Evolutionary conservation across 352 stramenopile genomes (phyloP), one percentile per base, ranked within the genome.

Genomic region (Phytophthora fragariaefolia): DNA sequence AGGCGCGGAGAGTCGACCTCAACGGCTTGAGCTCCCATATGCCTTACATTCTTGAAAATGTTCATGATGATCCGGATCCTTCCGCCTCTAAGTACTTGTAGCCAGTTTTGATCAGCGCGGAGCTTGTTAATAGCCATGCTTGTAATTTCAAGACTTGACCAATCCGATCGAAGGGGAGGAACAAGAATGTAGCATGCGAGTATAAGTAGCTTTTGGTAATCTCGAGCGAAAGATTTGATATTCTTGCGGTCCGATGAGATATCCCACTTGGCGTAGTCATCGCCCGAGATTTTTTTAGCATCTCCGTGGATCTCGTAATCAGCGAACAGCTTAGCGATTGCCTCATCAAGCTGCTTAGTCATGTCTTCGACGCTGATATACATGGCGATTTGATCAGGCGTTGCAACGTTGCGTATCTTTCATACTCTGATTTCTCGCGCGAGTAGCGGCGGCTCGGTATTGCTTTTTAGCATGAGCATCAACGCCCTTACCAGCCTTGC

Each of bases 1-100:
- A 53, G 46, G 4, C 22, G 7, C 2, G 12, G 23, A 13, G 10
- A 22, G 3, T 53, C 46, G 20, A 53, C 26, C 22, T 53, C 46
- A 6, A 53, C 30, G 30, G 8, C 30, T 36, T 36, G 30, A 36
- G 30, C 13, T 12, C 13, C 30, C 23, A 52, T 52, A 36, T 30
- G 26, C 46, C 36, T 52, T 3, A 36, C 46, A 36, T 52, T 52
- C 15, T 52, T 52, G 22, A 36, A 52, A 8, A 36, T 32, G 23
- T 52, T 52, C 46, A 52, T 52, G 22, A 34, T 34, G 23, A 52
- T 52, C 1, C 46, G 46, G 22, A 52, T 52, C 4, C 23, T 6
- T 18, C 46, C 46, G 3, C 46, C 26, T 36, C 46, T 12, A 17
- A 52, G 23, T 10, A 52, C 2, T 15, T 52, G 46, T 20, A 52